Percentiles rank a stretch among this genome's conserved stretches.
These are phyloP conservation scores for Epichloe festucae DNA, from an alignment of 2,329 filamentous ascomycete genomes.

Conservation along the genomic window DNA sequence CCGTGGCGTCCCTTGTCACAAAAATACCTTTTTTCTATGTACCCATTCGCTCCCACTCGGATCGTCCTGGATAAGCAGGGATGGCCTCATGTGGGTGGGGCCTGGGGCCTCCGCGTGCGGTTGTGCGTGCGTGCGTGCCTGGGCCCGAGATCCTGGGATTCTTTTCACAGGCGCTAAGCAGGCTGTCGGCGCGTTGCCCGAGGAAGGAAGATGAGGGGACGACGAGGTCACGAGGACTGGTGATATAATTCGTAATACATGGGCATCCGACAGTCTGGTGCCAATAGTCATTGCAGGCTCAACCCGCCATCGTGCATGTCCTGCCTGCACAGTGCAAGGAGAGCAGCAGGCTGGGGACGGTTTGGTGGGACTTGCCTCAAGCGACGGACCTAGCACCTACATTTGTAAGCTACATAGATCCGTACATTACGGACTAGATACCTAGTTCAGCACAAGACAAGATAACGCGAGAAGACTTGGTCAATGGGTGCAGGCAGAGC, in stretches of 20 bases:
- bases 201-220: background rate
- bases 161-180: background rate
- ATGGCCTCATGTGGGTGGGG: conserved; percentile 2
- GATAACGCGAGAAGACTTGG: no score
- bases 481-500: no score
- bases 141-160: conserved; percentile 5
- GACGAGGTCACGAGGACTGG: background rate
- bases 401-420: no score
- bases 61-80: conserved; percentile 1
- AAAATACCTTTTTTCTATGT: background rate
- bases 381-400: no score
- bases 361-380: no score
- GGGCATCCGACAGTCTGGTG: conserved; percentile 11
- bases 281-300: conserved; percentile 7
- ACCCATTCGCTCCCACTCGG: background rate
- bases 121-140: background rate
- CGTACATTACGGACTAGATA: no score
- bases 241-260: background rate
- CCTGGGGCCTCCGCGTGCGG: background rate
- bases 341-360: background rate
- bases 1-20: no score
- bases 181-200: background rate
- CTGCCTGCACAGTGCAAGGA: background rate
- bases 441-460: no score
- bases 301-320: conserved; percentile 1